These are phyloP conservation scores for Nigrospora osmanthi DNA, from an alignment of 2,329 filamentous ascomycete genomes.

Conservation along the genomic window DNA sequence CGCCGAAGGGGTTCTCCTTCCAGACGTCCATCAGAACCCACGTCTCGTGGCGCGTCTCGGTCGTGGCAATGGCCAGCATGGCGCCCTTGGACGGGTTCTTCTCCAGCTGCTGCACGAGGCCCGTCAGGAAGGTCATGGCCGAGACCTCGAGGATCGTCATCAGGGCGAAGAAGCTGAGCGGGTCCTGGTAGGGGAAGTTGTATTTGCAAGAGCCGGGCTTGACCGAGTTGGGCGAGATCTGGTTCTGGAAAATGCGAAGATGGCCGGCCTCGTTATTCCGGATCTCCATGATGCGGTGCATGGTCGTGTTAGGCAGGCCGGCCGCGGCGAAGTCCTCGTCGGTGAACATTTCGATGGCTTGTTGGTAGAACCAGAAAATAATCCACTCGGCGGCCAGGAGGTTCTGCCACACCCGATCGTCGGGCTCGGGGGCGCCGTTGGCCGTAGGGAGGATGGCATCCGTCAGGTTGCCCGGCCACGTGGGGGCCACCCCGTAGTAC, in stretches of 20 bases:
- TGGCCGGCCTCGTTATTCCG: constrained; percentile 37
- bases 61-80: constrained; percentile 25
- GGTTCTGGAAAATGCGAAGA: constrained; percentile 32
- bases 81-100: constrained; percentile 23
- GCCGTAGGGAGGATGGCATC: constrained; percentile 19
- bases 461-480: constrained; percentile 28
- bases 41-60: constrained; percentile 29
- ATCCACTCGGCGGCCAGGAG: constrained; percentile 34
- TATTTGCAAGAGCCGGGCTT: constrained; percentile 24
- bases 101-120: constrained; percentile 24
- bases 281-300: constrained; percentile 23
- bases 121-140: constrained; percentile 30
- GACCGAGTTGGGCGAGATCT: constrained; percentile 29
- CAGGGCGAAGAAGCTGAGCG: constrained; percentile 15
- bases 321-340: constrained; percentile 18
- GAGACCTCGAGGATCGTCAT: constrained; percentile 26
- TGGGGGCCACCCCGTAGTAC: constrained; percentile 20
- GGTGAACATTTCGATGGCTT: constrained; percentile 32
- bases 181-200: constrained; percentile 12
- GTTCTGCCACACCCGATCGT: constrained; percentile 35
- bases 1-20: constrained; percentile 28
- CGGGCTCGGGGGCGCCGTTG: constrained; percentile 20
- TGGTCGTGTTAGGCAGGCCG: constrained; percentile 27
- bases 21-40: constrained; percentile 34
- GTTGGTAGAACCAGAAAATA: constrained; percentile 34